Conservation (phyloP, 1,139 yeast species). For the Zygosaccharomyces sapae region DNA sequence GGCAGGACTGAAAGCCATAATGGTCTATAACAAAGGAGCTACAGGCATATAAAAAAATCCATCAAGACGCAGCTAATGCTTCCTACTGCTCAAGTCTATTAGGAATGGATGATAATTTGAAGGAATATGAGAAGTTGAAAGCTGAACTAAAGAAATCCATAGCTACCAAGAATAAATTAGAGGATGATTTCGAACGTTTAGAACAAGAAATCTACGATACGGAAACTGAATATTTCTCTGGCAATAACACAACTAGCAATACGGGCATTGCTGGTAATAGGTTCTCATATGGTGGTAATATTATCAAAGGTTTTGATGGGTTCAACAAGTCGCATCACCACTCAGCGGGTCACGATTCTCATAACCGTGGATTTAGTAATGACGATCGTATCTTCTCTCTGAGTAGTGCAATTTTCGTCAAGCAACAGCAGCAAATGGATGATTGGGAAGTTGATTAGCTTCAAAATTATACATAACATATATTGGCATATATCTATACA, state of each 20-base stretch:
- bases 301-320: slow-evolving; percentile 84
- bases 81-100: not conserved
- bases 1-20: too few species aligned
- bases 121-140: slow-evolving; percentile 65
- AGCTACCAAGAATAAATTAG: slow-evolving; percentile 59
- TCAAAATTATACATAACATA: too few species aligned
- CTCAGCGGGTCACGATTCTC: slow-evolving; percentile 50
- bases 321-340: slow-evolving; percentile 50
- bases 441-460: slow-evolving; percentile 3
- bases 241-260: slow-evolving; percentile 40
- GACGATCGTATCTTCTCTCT: slow-evolving; percentile 83
- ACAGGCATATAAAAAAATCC: not conserved
- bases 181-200: slow-evolving; percentile 53
- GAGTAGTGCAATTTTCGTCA: slow-evolving; percentile 69
- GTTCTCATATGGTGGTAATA: slow-evolving; percentile 57
- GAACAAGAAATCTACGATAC: slow-evolving; percentile 81
- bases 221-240: slow-evolving; percentile 76
- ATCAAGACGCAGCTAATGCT: not conserved
- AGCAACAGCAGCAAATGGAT: slow-evolving; percentile 44
- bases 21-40: not conserved
- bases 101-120: slow-evolving; percentile 33
- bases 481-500: too few species aligned
- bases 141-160: slow-evolving; percentile 64
- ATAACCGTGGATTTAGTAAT: slow-evolving; percentile 50
- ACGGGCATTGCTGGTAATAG: slow-evolving; percentile 15